Evolutionary conservation across 2,329 filamentous ascomycete genomes (phyloP).

Genomic region (Tolypocladium amazonense): DNA sequence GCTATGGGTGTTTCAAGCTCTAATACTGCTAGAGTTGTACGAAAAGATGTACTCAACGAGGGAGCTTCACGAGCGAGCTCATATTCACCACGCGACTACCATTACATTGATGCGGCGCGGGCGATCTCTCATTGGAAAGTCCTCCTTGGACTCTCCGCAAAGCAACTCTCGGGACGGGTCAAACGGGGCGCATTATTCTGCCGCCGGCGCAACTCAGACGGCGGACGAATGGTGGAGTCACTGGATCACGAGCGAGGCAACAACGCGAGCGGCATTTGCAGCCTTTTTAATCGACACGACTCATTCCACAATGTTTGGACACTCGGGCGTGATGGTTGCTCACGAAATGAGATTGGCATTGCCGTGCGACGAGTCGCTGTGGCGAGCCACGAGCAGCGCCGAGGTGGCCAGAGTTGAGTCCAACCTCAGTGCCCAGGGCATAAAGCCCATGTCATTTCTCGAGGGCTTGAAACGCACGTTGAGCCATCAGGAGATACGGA

Average conservation of each 20-base stretch:
- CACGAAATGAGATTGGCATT: constrained; percentile 88
- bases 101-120: constrained; percentile 92
- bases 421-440: constrained; percentile 67
- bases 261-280: constrained; percentile 78
- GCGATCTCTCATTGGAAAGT: constrained; percentile 79
- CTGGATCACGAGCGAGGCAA: constrained; percentile 93
- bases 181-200: constrained; percentile 47
- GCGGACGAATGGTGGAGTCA: constrained; percentile 89
- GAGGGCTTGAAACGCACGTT: constrained; percentile 86
- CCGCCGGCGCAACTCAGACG: constrained; percentile 52
- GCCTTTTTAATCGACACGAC: constrained; percentile 94
- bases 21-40: constrained; percentile 82
- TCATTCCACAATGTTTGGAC: constrained; percentile 95
- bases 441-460: constrained; percentile 78
- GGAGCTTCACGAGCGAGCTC: constrained; percentile 83
- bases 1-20: constrained; percentile 88
- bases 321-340: constrained; percentile 92
- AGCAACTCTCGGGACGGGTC: constrained; percentile 48
- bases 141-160: constrained; percentile 73
- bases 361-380: constrained; percentile 85
- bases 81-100: constrained; percentile 94
- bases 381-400: constrained; percentile 78
- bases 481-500: constrained; percentile 74
- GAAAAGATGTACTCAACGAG: constrained; percentile 97
- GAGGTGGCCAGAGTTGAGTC: constrained; percentile 81